Conservation (phyloP, 1,284 basidiomycete species). For the Lentinula novae-zelandiae region DNA sequence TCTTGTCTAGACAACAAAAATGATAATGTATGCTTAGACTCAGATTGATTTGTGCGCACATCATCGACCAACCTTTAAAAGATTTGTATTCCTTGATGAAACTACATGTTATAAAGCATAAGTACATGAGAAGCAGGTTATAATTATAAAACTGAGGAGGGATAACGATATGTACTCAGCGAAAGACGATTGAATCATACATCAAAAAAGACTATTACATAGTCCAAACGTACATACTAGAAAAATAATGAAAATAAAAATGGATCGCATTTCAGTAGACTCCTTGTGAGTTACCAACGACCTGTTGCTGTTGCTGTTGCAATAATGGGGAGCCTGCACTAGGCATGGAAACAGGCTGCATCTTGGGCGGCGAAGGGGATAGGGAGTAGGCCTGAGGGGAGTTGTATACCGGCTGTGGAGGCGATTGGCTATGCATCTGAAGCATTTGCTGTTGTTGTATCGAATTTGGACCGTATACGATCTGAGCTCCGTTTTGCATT, state of each 20-base stretch:
- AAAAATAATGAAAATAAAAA: neutral
- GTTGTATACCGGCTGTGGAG: neutral
- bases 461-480: neutral
- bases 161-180: neutral
- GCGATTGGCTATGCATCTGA: slow-evolving; percentile 5
- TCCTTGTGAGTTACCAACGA: slow-evolving; percentile 36
- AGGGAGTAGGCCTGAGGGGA: neutral
- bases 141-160: neutral
- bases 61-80: neutral
- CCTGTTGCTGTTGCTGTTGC: slow-evolving; percentile 7
- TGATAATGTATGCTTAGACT: too few species aligned
- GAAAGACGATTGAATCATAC: neutral
- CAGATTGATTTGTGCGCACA: too few species aligned
- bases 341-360: neutral
- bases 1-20: too few species aligned
- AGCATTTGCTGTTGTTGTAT: slow-evolving; percentile 6
- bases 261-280: slow-evolving; percentile 30
- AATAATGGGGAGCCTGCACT: neutral
- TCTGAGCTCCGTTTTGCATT: neutral
- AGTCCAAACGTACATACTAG: neutral
- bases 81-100: neutral
- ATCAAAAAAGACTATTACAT: neutral
- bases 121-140: neutral
- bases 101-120: neutral
- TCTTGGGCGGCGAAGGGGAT: slow-evolving; percentile 1